phyloP scores from a whole-genome alignment of 139 green algal species.

The Picochlorum costavermella region DNA sequence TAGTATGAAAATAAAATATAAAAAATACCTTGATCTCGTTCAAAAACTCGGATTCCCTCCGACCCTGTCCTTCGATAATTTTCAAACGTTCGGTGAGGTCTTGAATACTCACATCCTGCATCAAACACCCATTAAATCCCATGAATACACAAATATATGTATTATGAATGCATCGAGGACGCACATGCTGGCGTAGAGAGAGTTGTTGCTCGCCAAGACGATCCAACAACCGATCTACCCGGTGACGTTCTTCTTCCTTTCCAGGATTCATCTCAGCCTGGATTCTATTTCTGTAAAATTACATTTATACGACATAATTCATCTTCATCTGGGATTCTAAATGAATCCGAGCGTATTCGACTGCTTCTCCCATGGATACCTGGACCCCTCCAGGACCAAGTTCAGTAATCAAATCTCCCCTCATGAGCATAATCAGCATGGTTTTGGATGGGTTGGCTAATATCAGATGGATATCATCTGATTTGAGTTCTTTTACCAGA shows the following conservation, averaged over 20 bases:
- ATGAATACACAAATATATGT: too few species aligned
- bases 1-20: neutral
- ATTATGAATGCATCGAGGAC: neutral
- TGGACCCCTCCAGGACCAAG: constrained; percentile 8
- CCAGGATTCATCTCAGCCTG: too few species aligned
- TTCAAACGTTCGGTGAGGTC: constrained; percentile 18
- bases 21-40: constrained; percentile 1
- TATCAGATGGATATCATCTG: constrained; percentile 34
- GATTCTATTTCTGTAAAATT: too few species aligned
- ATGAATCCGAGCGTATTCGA: neutral
- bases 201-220: constrained; percentile 20
- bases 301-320: neutral
- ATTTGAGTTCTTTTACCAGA: constrained; percentile 22
- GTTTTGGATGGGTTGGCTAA: constrained; percentile 48
- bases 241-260: constrained; percentile 6
- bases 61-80: constrained; percentile 18
- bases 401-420: constrained; percentile 8
- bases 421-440: constrained; percentile 11
- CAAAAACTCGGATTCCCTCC: constrained; percentile 10
- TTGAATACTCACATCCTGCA: constrained; percentile 23
- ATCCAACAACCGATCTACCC: constrained; percentile 23
- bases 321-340: constrained; percentile 1
- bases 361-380: constrained; percentile 6
- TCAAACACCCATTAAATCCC: neutral
- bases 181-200: constrained; percentile 16